Evolutionary conservation across 768 basidiomycete genomes (phyloP), one percentile per base, ranked within the genome.

Genomic region (Tylopilus sp.): DNA sequence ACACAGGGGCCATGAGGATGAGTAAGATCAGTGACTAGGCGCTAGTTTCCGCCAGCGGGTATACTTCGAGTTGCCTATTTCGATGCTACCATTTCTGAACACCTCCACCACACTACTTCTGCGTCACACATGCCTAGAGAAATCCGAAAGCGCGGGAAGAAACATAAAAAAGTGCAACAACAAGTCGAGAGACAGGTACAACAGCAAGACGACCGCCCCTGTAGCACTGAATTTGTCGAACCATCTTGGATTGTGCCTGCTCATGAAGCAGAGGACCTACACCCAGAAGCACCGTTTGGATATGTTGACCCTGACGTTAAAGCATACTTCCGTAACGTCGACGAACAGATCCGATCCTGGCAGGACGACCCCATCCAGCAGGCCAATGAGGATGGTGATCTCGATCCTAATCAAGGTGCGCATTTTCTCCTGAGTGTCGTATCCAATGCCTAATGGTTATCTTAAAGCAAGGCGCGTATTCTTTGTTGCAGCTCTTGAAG

Each of bases 291-390:
- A 40, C 93, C 94, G 3, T 97, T 94, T 67, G 95, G 93, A 52
- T 87, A 85, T 55, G 84, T 96, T 9, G 93, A 96, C 59, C 80
- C 82, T 19, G 94, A 96, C 64, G 76, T 96, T 28, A 96, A 96
- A 68, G 90, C 92, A 2, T 98, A 98, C 71, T 96, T 97, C 62
- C 75, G 87, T 41, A 91, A 85, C 1, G 92, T 96, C 12, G 92
- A 97, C 57, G 76, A 85, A 29, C 91, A 94, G 65, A 85, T 97
- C 36, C 84, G 84, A 44, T 84, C 88, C 58, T 98, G 94, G 91
- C 89, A 92, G 63, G 72, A 65, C 6, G 72, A 71, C 3, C 73
- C 72, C n/a, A 53, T 48, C 19, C 71, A 74, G 3, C 68, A 74
- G n/a, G 78, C 72, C 22, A 73, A 79, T 38, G 75, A 74, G 33